Conservation (phyloP, 2,329 filamentous ascomycete species). For the Sphaerostilbella broomeana region DNA sequence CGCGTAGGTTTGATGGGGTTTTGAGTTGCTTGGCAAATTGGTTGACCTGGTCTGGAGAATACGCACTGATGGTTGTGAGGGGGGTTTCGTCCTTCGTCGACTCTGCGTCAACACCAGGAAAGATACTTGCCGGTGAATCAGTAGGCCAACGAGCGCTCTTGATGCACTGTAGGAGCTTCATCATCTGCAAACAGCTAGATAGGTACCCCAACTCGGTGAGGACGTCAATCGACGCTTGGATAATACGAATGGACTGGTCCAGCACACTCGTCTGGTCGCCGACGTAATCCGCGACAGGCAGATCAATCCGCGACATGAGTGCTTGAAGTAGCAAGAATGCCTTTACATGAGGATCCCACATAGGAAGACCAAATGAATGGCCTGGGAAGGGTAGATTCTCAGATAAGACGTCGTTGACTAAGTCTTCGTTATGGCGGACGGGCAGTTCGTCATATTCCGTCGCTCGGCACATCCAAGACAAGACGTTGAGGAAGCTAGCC, state of each 20-base stretch:
- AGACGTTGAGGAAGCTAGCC: conserved; percentile 71
- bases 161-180: conserved; percentile 80
- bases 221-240: conserved; percentile 91
- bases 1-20: conserved; percentile 38
- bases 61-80: conserved; percentile 37
- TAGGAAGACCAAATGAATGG: conserved; percentile 62
- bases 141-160: conserved; percentile 89
- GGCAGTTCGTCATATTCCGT: conserved; percentile 97
- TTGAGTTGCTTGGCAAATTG: conserved; percentile 45
- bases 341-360: conserved; percentile 99
- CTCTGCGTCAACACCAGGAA: conserved; percentile 60
- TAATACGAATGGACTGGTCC: conserved; percentile 93
- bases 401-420: conserved; percentile 88
- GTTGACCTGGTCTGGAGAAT: conserved; percentile 29
- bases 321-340: conserved; percentile 90
- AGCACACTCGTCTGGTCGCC: conserved; percentile 86
- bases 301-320: conserved; percentile 84
- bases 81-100: conserved; percentile 35
- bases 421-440: conserved; percentile 95
- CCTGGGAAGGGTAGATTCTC: conserved; percentile 64
- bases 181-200: conserved; percentile 72
- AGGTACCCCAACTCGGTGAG: conserved; percentile 82
- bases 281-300: conserved; percentile 95
- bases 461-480: conserved; percentile 89
- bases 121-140: conserved; percentile 69